Evolutionary conservation across 78 protist species (phyloP).

Genomic region (Cavenderia fasciculata): DNA sequence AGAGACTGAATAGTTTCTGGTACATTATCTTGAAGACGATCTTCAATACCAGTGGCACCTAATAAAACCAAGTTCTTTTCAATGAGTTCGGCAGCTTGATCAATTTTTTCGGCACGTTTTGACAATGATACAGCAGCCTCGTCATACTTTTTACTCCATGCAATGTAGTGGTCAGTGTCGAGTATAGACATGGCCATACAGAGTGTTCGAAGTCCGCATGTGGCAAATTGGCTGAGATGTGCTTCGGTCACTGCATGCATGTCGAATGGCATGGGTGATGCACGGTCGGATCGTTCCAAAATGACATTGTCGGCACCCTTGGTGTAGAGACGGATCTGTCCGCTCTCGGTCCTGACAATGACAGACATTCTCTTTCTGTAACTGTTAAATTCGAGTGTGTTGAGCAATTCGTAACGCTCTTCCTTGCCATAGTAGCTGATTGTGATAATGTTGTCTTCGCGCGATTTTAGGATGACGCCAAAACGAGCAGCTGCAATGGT

Average conservation of each 20-base stretch:
- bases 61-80: constrained; percentile 77
- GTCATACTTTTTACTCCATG: constrained; percentile 64
- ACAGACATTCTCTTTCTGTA: constrained; percentile 90
- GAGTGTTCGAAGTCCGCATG: constrained; percentile 93
- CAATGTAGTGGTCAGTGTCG: constrained; percentile 35
- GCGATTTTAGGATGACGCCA: constrained; percentile 52
- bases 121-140: constrained; percentile 63
- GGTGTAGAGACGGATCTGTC: constrained; percentile 61
- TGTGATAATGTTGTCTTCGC: constrained; percentile 49
- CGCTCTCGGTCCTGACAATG: constrained; percentile 36
- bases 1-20: constrained; percentile 81
- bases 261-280: not conserved
- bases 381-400: constrained; percentile 75
- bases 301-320: constrained; percentile 95
- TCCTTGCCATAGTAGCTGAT: constrained; percentile 29
- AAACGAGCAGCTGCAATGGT: constrained; percentile 49
- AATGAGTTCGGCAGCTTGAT: constrained; percentile 80
- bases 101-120: constrained; percentile 84
- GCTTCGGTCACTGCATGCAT: constrained; percentile 49
- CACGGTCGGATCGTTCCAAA: constrained; percentile 1
- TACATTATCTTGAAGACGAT: constrained; percentile 87
- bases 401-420: constrained; percentile 38
- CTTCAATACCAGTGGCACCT: constrained; percentile 93
- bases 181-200: constrained; percentile 83
- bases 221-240: constrained; percentile 82